These are phyloP conservation scores for Phaffia australis DNA, from an alignment of 768 basidiomycete species.

Conservation along the genomic window DNA sequence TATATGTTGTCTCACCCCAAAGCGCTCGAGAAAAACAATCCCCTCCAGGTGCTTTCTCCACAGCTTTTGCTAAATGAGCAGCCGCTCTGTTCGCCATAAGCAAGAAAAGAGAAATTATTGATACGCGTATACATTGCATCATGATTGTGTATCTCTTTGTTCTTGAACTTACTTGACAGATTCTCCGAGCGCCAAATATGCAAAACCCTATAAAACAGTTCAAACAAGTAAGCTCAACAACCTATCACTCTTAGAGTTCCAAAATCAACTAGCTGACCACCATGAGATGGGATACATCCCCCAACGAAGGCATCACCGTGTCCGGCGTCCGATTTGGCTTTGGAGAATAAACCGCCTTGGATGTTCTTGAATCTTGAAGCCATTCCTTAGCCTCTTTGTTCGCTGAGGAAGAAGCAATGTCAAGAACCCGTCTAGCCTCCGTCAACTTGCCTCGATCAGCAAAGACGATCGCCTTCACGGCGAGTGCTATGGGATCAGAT, in stretches of 20 bases:
- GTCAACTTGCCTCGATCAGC: slow-evolving; percentile 9
- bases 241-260: too few relatives aligned
- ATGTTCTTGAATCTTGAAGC: slow-evolving; percentile 1
- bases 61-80: slow-evolving; percentile 12
- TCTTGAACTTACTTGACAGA: background rate
- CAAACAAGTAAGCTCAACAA: too few relatives aligned
- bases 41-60: slow-evolving; percentile 12
- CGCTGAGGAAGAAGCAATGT: slow-evolving; percentile 7
- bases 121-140: too few relatives aligned
- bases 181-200: slow-evolving; percentile 8
- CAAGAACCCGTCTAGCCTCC: slow-evolving; percentile 12
- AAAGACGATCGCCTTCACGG: slow-evolving; percentile 17
- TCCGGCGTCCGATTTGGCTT: background rate
- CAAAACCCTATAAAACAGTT: slow-evolving; percentile 17
- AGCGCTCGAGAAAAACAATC: slow-evolving; percentile 20
- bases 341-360: slow-evolving; percentile 13
- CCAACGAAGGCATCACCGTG: slow-evolving; percentile 4
- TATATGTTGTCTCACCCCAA: slow-evolving; percentile 10
- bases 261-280: background rate
- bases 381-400: background rate
- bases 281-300: slow-evolving; percentile 14
- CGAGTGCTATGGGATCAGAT: slow-evolving; percentile 9
- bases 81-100: slow-evolving; percentile 11
- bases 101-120: background rate
- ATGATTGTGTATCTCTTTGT: too few relatives aligned